Evolutionary conservation across 176 grass and related monocot genomes (phyloP).

Genomic region (Eremochloa ophiuroides): DNA sequence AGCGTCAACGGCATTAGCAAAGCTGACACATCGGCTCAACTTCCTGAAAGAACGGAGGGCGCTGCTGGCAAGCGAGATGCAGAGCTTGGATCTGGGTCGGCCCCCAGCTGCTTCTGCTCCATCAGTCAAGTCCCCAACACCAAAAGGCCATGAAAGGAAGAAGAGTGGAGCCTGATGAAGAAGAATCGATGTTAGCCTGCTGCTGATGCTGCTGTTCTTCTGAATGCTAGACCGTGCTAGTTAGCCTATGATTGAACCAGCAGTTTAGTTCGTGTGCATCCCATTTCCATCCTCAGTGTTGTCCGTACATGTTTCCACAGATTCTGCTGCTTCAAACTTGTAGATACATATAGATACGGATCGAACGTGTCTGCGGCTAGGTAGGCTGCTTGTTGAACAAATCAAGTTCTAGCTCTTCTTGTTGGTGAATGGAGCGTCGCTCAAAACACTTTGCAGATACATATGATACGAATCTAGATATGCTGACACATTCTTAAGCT

Average conservation of each 20-base stretch:
- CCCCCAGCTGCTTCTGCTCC: not conserved
- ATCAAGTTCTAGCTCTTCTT: not conserved
- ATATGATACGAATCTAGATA: not conserved
- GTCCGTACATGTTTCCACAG: not conserved
- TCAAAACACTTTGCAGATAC: not conserved
- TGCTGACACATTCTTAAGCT: not conserved
- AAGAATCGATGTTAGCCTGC: not conserved
- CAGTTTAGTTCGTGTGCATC: not conserved
- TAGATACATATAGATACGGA: not conserved
- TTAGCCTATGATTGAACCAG: not conserved
- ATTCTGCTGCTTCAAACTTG: not conserved
- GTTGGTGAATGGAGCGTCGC: not conserved
- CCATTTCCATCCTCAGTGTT: not conserved
- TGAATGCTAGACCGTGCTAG: not conserved
- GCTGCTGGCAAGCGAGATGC: conserved; percentile 65
- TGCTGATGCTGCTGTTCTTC: not conserved
- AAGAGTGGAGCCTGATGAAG: not conserved
- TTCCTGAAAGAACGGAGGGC: conserved; percentile 91
- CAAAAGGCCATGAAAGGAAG: not conserved
- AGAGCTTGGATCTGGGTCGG: conserved; percentile 44
- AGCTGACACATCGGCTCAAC: conserved; percentile 80
- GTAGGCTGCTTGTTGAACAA: not conserved
- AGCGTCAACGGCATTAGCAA: conserved; percentile 51
- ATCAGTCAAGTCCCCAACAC: not conserved
- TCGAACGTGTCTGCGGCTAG: not conserved